These are phyloP conservation scores for Suillus spraguei DNA, from an alignment of 768 basidiomycete genomes.

Conservation along the genomic window DNA sequence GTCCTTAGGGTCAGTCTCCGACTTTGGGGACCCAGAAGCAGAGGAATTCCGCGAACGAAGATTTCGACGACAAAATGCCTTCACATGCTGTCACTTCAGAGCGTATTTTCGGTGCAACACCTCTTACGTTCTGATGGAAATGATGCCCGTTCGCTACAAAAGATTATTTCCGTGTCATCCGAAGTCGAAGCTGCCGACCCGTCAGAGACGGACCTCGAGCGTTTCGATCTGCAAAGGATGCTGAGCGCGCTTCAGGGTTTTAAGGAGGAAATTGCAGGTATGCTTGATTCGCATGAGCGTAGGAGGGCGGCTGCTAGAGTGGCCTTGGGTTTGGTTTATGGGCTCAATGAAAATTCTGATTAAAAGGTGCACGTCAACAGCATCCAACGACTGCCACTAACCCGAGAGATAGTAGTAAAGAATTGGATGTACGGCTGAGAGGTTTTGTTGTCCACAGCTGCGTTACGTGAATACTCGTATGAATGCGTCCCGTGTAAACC, in stretches of 20 bases:
- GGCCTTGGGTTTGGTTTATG: too few relatives aligned
- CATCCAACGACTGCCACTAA: neutral
- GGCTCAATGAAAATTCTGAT: conserved; percentile 36
- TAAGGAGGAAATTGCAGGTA: conserved; percentile 73
- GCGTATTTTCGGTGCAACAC: conserved; percentile 48
- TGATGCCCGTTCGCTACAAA: conserved; percentile 1
- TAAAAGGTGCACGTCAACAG: neutral
- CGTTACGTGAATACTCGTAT: neutral
- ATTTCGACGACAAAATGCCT: conserved; percentile 41
- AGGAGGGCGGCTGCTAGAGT: conserved; percentile 71
- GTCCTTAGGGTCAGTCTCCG: conserved; percentile 61
- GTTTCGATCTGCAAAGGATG: conserved; percentile 66
- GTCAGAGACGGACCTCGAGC: conserved; percentile 41
- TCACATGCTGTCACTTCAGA: conserved; percentile 47
- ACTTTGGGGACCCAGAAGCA: conserved; percentile 51
- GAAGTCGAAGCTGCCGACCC: conserved; percentile 28
- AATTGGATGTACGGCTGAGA: neutral
- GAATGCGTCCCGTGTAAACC: neutral
- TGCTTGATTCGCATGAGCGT: conserved; percentile 63
- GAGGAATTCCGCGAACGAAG: conserved; percentile 22
- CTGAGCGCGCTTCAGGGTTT: conserved; percentile 64
- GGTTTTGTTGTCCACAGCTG: neutral
- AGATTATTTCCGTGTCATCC: neutral
- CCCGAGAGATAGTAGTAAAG: neutral
- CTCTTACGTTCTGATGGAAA: conserved; percentile 20